Evolutionary conservation across 2,329 filamentous ascomycete genomes (phyloP), one percentile per base, ranked within the genome.

Genomic region (Ophiostoma ips): DNA sequence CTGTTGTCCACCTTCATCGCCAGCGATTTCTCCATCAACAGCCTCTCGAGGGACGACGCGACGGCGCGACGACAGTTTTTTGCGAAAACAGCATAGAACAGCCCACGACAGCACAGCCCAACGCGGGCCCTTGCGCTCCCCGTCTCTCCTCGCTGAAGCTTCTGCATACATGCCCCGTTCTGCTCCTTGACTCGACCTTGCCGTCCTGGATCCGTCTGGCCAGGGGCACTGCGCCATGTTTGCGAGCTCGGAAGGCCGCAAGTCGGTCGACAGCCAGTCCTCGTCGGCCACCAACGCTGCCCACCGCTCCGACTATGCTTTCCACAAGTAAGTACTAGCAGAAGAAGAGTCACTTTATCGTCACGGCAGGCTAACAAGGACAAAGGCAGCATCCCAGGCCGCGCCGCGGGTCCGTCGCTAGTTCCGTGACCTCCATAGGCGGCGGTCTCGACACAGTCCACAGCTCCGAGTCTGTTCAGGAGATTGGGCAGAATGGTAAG

Each of bases 391-490:
- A 46, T 37, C 60, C 67, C 12, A 61, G 62, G 13, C 71, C 76
- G 45, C 74, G 89, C 62, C 77, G 88, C 65, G 84, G 80, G 55
- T 96, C 92, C 50, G 85, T 81, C 24, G 83, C 89, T 41, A 94
- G 88, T 70, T 95, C 90, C 19, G 79, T 90, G 58, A 80, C 83
- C 62, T 95, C 89, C 31, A 80, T 94, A 62, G 88, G 88, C 54
- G 87, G 87, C n/a, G 75, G 79, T 34, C 69, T 94, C 53, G 87
- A 95, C 61, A 80, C 77, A 9, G 76, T 78, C n/a, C 68, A 75
- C 2, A 70, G 61, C 58, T 68, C 71, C 53, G 67, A 73, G 53
- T 73, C 81, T 15, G 65, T 78, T 13, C 65, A 72, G 34, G 88
- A 95, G 65, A 78, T 80, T n/a, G 80, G 83, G 11, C 85, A 89